These are phyloP conservation scores for Xylariaceae sp. DNA, from an alignment of 2,329 filamentous ascomycete genomes.

Conservation along the genomic window DNA sequence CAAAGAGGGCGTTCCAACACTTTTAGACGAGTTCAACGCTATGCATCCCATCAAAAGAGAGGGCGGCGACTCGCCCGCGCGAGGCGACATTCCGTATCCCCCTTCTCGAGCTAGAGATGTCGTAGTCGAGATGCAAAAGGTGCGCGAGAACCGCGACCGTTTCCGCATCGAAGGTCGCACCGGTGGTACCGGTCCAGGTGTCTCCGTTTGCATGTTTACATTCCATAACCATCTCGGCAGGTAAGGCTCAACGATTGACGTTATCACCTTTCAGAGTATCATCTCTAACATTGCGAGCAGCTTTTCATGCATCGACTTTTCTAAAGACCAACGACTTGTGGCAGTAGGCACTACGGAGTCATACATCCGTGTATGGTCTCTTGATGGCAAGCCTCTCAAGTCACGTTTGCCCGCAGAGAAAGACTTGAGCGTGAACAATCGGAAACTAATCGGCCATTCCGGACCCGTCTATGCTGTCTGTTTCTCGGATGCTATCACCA, in stretches of 20 bases:
- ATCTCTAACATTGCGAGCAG: constrained; percentile 38
- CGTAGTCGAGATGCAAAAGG: constrained; percentile 86
- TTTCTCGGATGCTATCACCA: constrained; percentile 69
- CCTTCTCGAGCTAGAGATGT: constrained; percentile 86
- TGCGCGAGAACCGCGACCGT: constrained; percentile 86
- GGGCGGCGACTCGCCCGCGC: constrained; percentile 71
- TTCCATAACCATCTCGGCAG: constrained; percentile 94
- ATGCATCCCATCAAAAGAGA: constrained; percentile 82
- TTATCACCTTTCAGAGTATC: background rate
- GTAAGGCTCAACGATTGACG: constrained; percentile 43
- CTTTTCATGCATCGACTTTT: constrained; percentile 92
- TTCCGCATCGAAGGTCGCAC: constrained; percentile 83
- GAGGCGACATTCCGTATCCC: constrained; percentile 77
- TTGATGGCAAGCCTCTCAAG: constrained; percentile 76
- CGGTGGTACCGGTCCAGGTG: constrained; percentile 72
- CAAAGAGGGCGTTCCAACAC: constrained; percentile 60
- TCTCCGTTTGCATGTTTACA: constrained; percentile 95
- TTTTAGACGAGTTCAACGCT: constrained; percentile 83
- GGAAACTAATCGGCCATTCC: constrained; percentile 79
- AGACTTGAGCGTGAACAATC: constrained; percentile 56
- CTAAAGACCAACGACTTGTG: constrained; percentile 79
- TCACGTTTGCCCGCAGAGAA: constrained; percentile 58
- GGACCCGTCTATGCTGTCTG: constrained; percentile 84
- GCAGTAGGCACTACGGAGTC: constrained; percentile 89
- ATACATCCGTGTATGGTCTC: constrained; percentile 89